These are phyloP conservation scores for Lophiotrema nucula DNA, from an alignment of 495 filamentous ascomycete species.

Conservation along the genomic window DNA sequence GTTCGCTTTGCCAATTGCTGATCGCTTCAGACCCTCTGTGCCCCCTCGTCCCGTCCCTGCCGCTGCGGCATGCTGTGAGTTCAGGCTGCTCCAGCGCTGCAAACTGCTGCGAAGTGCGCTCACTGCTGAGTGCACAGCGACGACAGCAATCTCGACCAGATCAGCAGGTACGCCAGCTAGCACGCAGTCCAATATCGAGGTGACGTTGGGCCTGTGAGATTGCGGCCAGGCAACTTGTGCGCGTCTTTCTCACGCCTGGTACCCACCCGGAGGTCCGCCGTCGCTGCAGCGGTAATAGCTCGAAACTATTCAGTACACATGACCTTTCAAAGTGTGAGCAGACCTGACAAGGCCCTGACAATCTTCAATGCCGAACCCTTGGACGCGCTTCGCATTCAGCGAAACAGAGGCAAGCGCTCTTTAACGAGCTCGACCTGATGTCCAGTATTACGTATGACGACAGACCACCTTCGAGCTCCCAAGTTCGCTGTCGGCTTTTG, in stretches of 20 bases:
- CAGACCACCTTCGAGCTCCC: too few relatives aligned
- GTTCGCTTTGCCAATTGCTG: conserved; percentile 10
- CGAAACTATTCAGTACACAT: conserved; percentile 6
- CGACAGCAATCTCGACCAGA: too few relatives aligned
- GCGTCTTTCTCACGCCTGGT: not conserved
- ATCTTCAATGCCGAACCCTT: conserved; percentile 2
- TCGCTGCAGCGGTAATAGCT: conserved; percentile 14
- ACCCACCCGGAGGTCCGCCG: conserved; percentile 15
- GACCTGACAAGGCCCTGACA: conserved; percentile 10
- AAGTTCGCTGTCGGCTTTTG: too few relatives aligned
- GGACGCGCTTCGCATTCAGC: conserved; percentile 1
- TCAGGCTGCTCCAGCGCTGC: not conserved
- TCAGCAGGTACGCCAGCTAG: not conserved
- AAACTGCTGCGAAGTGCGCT: too few relatives aligned
- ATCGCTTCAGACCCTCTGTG: not conserved
- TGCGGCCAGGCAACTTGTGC: too few relatives aligned
- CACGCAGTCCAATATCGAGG: not conserved
- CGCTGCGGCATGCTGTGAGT: not conserved
- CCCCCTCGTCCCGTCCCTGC: not conserved
- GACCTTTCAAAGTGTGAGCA: too few relatives aligned
- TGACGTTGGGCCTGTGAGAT: not conserved
- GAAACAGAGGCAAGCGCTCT: too few relatives aligned
- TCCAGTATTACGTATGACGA: conserved; percentile 15
- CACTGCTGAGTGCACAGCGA: too few relatives aligned
- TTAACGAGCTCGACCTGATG: too few relatives aligned